phyloP scores from a whole-genome alignment of 495 filamentous ascomycete genomes.

The Penicillium verhagenii region DNA sequence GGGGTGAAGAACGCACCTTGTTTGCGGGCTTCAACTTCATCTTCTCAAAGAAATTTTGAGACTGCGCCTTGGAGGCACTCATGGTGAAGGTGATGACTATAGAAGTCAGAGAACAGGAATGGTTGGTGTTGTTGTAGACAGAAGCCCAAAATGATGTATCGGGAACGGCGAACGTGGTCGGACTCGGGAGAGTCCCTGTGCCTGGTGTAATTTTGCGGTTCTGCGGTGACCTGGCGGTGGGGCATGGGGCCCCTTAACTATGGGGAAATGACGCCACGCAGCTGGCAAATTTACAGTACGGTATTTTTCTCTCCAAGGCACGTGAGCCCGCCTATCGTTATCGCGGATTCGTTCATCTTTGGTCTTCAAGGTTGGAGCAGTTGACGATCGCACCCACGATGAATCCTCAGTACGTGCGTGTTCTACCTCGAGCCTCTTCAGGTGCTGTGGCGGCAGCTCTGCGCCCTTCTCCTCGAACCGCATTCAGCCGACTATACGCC shows the following conservation, averaged over 20 bases:
- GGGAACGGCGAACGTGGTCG: constrained; percentile 35
- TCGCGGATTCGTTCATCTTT: constrained; percentile 7
- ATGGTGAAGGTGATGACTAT: constrained; percentile 40
- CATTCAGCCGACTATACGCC: constrained; percentile 46
- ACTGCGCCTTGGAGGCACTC: constrained; percentile 92
- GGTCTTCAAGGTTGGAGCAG: not conserved
- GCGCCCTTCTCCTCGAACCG: constrained; percentile 20
- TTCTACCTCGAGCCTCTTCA: constrained; percentile 19
- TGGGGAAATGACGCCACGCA: not conserved
- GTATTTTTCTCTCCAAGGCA: constrained; percentile 9
- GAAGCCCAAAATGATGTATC: constrained; percentile 17
- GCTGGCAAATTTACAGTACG: constrained; percentile 15
- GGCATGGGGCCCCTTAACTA: not conserved
- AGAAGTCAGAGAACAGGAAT: constrained; percentile 1
- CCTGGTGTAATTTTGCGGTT: constrained; percentile 21
- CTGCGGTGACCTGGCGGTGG: constrained; percentile 3
- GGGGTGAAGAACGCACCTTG: constrained; percentile 62
- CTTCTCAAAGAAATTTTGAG: constrained; percentile 97
- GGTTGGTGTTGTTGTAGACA: constrained; percentile 15
- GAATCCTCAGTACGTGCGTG: constrained; percentile 18
- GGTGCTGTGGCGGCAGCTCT: constrained; percentile 9
- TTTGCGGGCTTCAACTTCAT: constrained; percentile 90
- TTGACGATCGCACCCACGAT: constrained; percentile 11
- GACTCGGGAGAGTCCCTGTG: constrained; percentile 16
- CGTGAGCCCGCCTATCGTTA: constrained; percentile 20